Percentiles rank a stretch among this genome's conserved stretches.
phyloP scores from a whole-genome alignment of 2,329 filamentous ascomycete genomes.

The Penicillium sp. region DNA sequence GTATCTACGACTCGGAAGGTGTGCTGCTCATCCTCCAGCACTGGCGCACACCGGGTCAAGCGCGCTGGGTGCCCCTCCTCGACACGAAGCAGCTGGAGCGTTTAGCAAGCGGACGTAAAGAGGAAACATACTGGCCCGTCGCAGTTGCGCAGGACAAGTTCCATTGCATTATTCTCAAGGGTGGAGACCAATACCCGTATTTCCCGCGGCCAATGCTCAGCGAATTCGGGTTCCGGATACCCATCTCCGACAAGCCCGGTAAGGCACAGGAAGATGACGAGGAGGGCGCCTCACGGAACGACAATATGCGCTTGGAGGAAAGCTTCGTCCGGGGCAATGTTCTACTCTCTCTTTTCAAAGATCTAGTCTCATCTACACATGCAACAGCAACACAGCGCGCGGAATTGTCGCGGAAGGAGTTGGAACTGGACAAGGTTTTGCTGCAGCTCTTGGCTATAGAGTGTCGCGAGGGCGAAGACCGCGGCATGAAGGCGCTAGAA shows the following conservation, averaged over 20 bases:
- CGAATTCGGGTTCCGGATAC: slow-evolving; percentile 91
- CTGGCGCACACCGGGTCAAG: slow-evolving; percentile 85
- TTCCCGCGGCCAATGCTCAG: slow-evolving; percentile 87
- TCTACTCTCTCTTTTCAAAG: slow-evolving; percentile 73
- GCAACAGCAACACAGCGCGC: slow-evolving; percentile 68
- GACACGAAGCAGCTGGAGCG: slow-evolving; percentile 86
- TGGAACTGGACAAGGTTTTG: slow-evolving; percentile 88
- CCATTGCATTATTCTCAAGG: slow-evolving; percentile 98
- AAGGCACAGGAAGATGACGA: slow-evolving; percentile 42
- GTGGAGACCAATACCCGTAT: slow-evolving; percentile 88
- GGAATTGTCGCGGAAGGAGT: slow-evolving; percentile 71
- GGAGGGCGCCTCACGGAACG: slow-evolving; percentile 43
- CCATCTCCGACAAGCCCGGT: slow-evolving; percentile 65
- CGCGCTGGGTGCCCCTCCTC: slow-evolving; percentile 87
- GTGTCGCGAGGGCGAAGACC: slow-evolving; percentile 89
- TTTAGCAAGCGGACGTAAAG: slow-evolving; percentile 80
- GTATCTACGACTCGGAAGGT: slow-evolving; percentile 92
- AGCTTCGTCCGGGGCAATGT: slow-evolving; percentile 76
- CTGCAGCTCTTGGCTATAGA: slow-evolving; percentile 87
- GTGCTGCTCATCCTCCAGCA: slow-evolving; percentile 86
- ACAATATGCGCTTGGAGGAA: slow-evolving; percentile 70
- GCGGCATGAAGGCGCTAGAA: slow-evolving; percentile 93
- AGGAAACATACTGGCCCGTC: slow-evolving; percentile 92
- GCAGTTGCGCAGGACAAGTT: slow-evolving; percentile 91
- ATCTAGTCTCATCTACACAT: slow-evolving; percentile 72